Conservation (phyloP, 2,329 filamentous ascomycete species). For the Alternaria ethzedia region DNA sequence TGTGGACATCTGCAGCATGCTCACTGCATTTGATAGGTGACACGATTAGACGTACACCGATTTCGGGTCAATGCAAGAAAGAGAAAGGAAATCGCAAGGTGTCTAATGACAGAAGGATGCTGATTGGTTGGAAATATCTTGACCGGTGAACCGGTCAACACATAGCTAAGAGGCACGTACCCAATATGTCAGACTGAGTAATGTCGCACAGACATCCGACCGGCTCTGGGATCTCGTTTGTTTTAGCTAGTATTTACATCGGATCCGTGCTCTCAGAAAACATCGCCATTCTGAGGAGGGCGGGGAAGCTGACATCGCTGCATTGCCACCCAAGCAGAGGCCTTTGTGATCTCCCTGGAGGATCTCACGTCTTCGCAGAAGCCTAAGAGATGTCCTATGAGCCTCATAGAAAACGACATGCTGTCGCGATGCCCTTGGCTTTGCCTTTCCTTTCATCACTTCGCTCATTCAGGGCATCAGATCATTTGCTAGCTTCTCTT, state of each 20-base stretch:
- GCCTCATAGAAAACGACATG: background rate
- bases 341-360: background rate
- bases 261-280: background rate
- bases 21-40: constrained; percentile 6
- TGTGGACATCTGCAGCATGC: constrained; percentile 2
- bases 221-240: background rate
- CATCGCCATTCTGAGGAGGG: background rate
- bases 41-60: constrained; percentile 7
- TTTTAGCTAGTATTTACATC: background rate
- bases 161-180: background rate
- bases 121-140: constrained; percentile 16
- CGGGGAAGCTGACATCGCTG: background rate
- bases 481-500: background rate
- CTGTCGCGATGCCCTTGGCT: background rate
- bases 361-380: background rate
- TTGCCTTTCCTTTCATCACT: background rate
- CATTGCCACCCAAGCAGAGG: background rate
- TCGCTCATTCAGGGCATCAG: background rate
- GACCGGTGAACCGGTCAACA: constrained; percentile 15
- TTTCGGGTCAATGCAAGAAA: constrained; percentile 9
- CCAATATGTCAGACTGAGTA: background rate
- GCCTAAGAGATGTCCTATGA: background rate
- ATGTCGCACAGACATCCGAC: background rate
- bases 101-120: background rate
- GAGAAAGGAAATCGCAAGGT: constrained; percentile 9